These are phyloP conservation scores for Chlorella sp. DNA, from an alignment of 139 green algal species.

Conservation along the genomic window DNA sequence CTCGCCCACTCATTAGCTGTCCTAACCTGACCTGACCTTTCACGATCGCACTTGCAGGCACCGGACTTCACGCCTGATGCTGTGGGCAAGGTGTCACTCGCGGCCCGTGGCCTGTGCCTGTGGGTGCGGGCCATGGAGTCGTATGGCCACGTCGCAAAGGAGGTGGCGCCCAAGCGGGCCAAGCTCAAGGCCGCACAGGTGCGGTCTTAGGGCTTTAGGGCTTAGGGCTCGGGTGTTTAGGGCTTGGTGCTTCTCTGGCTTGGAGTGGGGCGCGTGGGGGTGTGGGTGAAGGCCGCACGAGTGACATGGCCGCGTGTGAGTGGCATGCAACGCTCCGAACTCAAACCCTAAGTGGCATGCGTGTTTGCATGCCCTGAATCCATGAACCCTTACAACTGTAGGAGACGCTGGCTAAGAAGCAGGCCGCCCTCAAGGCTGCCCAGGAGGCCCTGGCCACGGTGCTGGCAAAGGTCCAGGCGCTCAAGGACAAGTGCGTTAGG, in stretches of 20 bases:
- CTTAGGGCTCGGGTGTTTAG: too few relatives aligned
- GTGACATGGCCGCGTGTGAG: too few relatives aligned
- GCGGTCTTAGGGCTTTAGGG: too few relatives aligned
- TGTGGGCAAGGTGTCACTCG: conserved; percentile 63
- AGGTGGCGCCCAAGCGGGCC: conserved; percentile 74
- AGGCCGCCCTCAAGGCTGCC: conserved; percentile 48
- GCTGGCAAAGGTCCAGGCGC: conserved; percentile 70
- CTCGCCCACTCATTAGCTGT: background rate
- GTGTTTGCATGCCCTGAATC: too few relatives aligned
- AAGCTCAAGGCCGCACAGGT: conserved; percentile 80
- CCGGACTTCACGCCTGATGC: conserved; percentile 59
- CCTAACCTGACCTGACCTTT: background rate
- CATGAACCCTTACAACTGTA: too few relatives aligned
- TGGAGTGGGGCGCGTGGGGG: too few relatives aligned
- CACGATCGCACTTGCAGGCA: conserved; percentile 8
- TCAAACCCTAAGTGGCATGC: too few relatives aligned
- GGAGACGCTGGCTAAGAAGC: conserved; percentile 56
- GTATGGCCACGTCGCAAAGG: conserved; percentile 74
- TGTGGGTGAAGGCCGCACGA: too few relatives aligned
- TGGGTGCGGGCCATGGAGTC: conserved; percentile 82
- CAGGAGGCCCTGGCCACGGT: conserved; percentile 63
- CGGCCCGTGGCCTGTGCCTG: conserved; percentile 65
- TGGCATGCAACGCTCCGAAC: too few relatives aligned
- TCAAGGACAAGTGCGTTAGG: conserved; percentile 60
- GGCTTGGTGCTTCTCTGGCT: too few relatives aligned